Base-by-base conservation (phyloP, 768 basidiomycete species). In the Strobilomyces confusus region DNA sequence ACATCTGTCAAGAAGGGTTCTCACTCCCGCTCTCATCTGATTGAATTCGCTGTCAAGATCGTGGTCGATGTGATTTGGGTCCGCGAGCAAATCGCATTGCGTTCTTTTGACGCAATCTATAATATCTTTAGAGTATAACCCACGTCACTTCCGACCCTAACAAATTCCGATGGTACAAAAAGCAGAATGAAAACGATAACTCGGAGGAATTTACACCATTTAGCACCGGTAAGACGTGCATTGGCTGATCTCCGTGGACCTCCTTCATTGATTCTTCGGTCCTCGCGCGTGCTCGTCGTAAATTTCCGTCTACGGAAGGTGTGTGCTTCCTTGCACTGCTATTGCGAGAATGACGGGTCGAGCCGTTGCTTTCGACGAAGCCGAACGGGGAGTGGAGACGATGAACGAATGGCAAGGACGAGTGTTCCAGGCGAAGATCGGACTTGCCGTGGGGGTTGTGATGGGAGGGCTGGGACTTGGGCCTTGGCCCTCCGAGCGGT, bases 281-380 rank as follows among this genome's bases (percentile, higher is more conserved):
- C 79, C 80, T 29, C 75, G 81, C 15, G 59, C 64, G 15, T 85
- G 83, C 55, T 13, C 83, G 82, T 5, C 69, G 79, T 26, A 80
- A 75, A 55, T 84, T 85, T 57, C 79, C 82, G 3, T 71, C 73
- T 1, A 74, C 71, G 0, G 81, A 84, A 59, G 71, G 74, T 2
- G 74, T 83, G 17, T 75, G 73, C 45, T 80, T 84, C 69, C 71
- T 84, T 19, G 73, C 79, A 1, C 65, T 73, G 59, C 59, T 83
- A 9, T 63, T 83, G 20, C 71, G 78, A 17, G 82, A 83, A 42
- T 84, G 77, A 77, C 72, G 66, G 26, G 61, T 84, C 12, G 75
- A 78, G 47, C 79, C 80, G 1, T 49, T 74, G n/a, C 61, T 82
- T 25, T 45, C 57, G 20, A 46, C 30, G 38, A 44, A 53, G 20